phyloP scores from a whole-genome alignment of 345 rosid species.

The Brassica incana region DNA sequence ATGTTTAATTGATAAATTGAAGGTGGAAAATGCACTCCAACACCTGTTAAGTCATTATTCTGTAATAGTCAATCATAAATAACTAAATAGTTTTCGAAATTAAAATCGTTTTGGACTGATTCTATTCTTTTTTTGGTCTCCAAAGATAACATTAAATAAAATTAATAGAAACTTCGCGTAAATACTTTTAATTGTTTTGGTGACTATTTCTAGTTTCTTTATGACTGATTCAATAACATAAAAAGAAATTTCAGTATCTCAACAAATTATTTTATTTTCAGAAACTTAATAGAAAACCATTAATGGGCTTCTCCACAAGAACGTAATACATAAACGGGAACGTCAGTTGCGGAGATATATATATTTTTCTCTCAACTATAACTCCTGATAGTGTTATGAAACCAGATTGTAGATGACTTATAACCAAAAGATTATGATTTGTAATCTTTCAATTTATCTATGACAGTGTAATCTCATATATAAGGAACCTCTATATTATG shows the following conservation, averaged over 20 bases:
- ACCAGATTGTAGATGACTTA: too few relatives aligned
- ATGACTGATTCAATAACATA: neutral
- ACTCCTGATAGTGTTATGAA: too few relatives aligned
- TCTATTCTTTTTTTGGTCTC: neutral
- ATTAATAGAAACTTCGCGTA: neutral
- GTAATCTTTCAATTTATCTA: too few relatives aligned
- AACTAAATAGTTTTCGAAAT: neutral
- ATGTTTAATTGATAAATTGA: neutral
- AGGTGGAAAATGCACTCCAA: neutral
- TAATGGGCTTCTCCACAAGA: neutral
- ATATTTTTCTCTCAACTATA: too few relatives aligned
- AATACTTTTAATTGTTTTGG: neutral
- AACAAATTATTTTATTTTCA: neutral
- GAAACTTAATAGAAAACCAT: neutral
- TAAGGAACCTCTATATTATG: too few relatives aligned
- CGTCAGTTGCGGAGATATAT: neutral
- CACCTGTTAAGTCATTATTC: neutral
- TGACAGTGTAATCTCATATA: too few relatives aligned
- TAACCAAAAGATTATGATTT: too few relatives aligned
- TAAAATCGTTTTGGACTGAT: neutral
- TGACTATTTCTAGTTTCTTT: neutral
- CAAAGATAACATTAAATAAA: neutral
- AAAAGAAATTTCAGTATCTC: neutral
- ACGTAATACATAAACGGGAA: neutral
- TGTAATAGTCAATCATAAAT: neutral